phyloP scores from a whole-genome alignment of 2,329 filamentous ascomycete genomes.

The Anthostomella pinea region DNA sequence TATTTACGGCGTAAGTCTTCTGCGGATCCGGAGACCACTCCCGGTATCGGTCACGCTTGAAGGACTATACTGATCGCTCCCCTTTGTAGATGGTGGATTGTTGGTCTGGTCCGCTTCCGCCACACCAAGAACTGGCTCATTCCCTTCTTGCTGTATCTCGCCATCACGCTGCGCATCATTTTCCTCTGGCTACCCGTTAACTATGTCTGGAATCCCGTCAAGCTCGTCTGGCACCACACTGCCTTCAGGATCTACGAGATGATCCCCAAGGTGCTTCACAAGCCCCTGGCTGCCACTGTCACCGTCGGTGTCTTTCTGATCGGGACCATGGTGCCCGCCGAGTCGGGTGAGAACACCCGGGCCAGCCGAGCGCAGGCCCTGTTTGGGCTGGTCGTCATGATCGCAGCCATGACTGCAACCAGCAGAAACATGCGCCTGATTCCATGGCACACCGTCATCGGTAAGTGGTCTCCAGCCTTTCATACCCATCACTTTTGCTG shows the following conservation, averaged over 20 bases:
- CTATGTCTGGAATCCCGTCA: slow-evolving; percentile 64
- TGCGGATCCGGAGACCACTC: slow-evolving; percentile 1
- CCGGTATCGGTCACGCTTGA: not conserved
- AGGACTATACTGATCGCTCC: slow-evolving; percentile 13
- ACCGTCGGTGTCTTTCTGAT: slow-evolving; percentile 73
- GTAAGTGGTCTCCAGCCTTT: slow-evolving; percentile 13
- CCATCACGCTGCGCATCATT: slow-evolving; percentile 69
- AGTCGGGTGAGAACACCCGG: slow-evolving; percentile 72
- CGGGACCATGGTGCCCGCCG: slow-evolving; percentile 71
- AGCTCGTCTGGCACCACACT: slow-evolving; percentile 65
- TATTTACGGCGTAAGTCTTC: slow-evolving; percentile 36
- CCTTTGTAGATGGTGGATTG: slow-evolving; percentile 38
- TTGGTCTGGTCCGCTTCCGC: slow-evolving; percentile 60
- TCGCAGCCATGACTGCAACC: slow-evolving; percentile 65
- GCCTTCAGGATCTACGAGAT: slow-evolving; percentile 54
- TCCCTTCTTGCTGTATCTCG: slow-evolving; percentile 78
- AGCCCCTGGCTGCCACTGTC: slow-evolving; percentile 59
- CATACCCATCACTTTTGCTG: not conserved
- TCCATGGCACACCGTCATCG: slow-evolving; percentile 78
- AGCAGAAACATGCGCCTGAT: slow-evolving; percentile 64
- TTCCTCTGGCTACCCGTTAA: slow-evolving; percentile 70
- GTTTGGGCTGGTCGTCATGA: slow-evolving; percentile 72
- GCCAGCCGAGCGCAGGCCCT: slow-evolving; percentile 77
- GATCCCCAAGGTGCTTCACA: slow-evolving; percentile 65
- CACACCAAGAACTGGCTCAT: slow-evolving; percentile 73